Base-by-base conservation (phyloP, 2,329 filamentous ascomycete species). In the Paraphoma chrysanthemicola region DNA sequence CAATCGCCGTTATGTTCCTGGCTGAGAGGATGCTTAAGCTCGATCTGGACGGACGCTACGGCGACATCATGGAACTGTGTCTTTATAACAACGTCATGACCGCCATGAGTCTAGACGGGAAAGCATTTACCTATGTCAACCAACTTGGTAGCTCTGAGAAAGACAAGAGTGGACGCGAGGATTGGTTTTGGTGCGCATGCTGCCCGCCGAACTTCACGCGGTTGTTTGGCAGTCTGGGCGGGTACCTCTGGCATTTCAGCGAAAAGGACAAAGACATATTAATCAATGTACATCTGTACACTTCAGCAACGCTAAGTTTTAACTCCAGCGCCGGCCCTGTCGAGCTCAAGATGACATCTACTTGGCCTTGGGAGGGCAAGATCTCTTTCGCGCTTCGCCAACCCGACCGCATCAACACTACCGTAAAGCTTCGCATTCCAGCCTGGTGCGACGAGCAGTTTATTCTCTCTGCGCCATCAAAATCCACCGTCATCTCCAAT, bases 31-130 rank as follows among this genome's bases (percentile, higher is more conserved):
- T 60, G 38, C 47, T 60, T 8, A 49, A 77, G 71, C 65, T 85
- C 23, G 80, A 86, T 33, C 76, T 86, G 10, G 74, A 87, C 63
- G 74, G 79, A 1, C 78, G 79, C 29, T 87, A 85, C 59, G 81
- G 78, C 0, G 86, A 88, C 64, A 73, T 88, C 39, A 83, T 88
- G 81, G 86, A 89, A 66, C 70, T 87, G 2, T 84, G 81, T 54
- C 78, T 89, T 0, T 88, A 86, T 70, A 88, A 88, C 66, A 81
- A 82, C 16, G 80, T 88, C 12, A 78, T 88, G 71, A 86, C 82
- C 0, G 82, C 82, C 1, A 85, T 87, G 80, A 83, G 81, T 28
- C 69, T 82, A 8, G 80, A 85, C 59, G 86, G 86, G 2, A 83
- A 78, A 31, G 77, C 77, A 1, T 89, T 88, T 69, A 86, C 85